Conservation (phyloP, 1,139 yeast genomes). For the Pichia sp. region DNA sequence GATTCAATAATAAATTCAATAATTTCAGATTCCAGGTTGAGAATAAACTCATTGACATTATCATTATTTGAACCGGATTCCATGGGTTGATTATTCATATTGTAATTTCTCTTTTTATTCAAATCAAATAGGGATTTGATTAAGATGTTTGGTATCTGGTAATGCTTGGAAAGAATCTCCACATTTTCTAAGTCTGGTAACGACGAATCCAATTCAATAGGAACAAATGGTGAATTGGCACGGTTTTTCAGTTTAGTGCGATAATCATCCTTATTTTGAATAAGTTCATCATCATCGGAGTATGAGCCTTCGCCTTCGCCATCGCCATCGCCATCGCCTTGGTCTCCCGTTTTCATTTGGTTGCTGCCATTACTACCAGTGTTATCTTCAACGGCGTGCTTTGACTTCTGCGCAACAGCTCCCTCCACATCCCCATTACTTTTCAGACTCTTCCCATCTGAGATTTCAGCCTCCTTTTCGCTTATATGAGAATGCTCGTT, state of each 20-base stretch:
- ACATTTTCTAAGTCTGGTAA: slow-evolving; percentile 3
- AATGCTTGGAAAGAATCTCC: slow-evolving; percentile 12
- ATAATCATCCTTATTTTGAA: neutral
- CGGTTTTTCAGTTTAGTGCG: too few species aligned
- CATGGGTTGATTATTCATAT: too few species aligned
- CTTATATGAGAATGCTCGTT: too few species aligned
- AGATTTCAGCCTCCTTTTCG: too few species aligned
- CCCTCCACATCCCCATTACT: too few species aligned
- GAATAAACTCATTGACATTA: slow-evolving; percentile 31
- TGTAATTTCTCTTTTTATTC: slow-evolving; percentile 16
- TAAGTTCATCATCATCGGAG: neutral
- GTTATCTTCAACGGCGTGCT: too few species aligned
- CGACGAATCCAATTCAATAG: slow-evolving; percentile 10
- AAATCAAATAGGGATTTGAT: slow-evolving; percentile 23
- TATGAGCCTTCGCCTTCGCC: neutral
- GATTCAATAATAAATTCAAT: slow-evolving; percentile 31
- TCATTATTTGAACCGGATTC: slow-evolving; percentile 9
- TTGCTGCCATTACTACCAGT: too few species aligned
- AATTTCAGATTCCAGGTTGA: slow-evolving; percentile 43
- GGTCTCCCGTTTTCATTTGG: too few species aligned
- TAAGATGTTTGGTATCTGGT: slow-evolving; percentile 21
- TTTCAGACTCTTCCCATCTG: too few species aligned
- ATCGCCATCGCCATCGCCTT: neutral
- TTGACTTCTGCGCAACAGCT: too few species aligned
- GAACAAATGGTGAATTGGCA: neutral